Evolutionary conservation across 495 filamentous ascomycete genomes (phyloP).

Genomic region (Xylaria longipes): DNA sequence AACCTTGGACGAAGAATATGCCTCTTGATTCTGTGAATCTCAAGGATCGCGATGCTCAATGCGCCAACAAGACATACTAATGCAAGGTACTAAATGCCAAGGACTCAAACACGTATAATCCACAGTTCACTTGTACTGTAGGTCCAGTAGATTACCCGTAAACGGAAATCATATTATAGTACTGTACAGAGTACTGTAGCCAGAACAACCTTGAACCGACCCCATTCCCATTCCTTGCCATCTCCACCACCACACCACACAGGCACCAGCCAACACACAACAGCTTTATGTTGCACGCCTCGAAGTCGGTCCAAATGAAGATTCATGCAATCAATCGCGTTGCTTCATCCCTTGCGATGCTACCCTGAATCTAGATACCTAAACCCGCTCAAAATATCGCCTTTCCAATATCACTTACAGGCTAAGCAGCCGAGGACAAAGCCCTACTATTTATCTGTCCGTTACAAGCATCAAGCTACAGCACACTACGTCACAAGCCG

Average conservation of each 20-base stretch:
- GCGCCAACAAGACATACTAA: neutral
- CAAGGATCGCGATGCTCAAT: neutral
- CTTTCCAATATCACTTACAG: neutral
- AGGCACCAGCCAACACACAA: constrained; percentile 15
- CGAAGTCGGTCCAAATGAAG: neutral
- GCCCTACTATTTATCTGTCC: constrained; percentile 10
- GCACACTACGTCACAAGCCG: constrained; percentile 16
- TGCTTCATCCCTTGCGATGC: neutral
- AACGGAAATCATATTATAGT: neutral
- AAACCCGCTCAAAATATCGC: neutral
- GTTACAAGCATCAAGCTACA: neutral
- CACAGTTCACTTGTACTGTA: neutral
- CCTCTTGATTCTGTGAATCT: neutral
- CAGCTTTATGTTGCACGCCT: neutral
- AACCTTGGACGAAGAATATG: constrained; percentile 3
- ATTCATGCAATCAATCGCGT: neutral
- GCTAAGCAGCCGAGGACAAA: neutral
- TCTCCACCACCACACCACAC: constrained; percentile 25
- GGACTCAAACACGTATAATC: neutral
- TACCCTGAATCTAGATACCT: neutral
- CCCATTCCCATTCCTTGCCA: constrained; percentile 6
- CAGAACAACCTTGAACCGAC: too few species aligned
- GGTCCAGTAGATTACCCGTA: neutral
- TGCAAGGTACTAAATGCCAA: constrained; percentile 21
- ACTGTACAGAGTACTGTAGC: too few species aligned